Evolutionary conservation across 225 moss, liverwort and hornwort genomes (phyloP), one percentile per base, ranked within the genome.

Genomic region (Polytrichum commune): DNA sequence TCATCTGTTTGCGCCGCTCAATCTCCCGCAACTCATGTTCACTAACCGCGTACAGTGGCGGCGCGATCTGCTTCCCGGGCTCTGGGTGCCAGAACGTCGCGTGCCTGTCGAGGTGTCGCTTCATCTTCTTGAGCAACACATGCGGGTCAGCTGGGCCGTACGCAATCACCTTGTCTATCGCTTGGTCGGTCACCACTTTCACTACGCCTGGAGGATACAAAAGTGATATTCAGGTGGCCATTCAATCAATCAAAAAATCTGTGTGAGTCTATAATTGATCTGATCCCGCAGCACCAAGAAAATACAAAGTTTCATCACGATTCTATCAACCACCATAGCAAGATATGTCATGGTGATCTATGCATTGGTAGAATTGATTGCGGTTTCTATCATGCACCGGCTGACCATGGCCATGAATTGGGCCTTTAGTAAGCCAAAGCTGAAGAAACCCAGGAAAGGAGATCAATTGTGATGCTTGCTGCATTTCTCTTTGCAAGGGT

Each of bases 101-200:
- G 25, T 79, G 79, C 67, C 62, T 79, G 38, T 79, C 75, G 6
- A 79, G 71, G 56, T 79, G 79, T 28, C 79, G 66, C 67, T 63
- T 75, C 79, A 79, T 79, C 55, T 79, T 79, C 20, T 79, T 79
- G 10, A 79, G 79, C 75, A 79, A 38, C 2, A 67, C 67, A 19
- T 66, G 20, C 5, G 75, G 71, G 55, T 79, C 79, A 0, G 79
- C 79, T 23, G 27, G 19, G 35, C 79, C 79, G n/a, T 75, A 79
- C 62, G 72, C 79, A 2, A 61, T 71, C 0, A 79, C 79, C 67
- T 79, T 79, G 38, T 27, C 70, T 24, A 66, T 70, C 27, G 28
- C 19, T 55, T 29, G 55, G 7, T 72, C 19, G 9, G 79, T 29
- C 23, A 79, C 57, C 24, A 79, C 79, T 25, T 38, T 66, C 29